Base-by-base conservation (phyloP, 164 flowering plant species). In the Kingdonia uniflora region DNA sequence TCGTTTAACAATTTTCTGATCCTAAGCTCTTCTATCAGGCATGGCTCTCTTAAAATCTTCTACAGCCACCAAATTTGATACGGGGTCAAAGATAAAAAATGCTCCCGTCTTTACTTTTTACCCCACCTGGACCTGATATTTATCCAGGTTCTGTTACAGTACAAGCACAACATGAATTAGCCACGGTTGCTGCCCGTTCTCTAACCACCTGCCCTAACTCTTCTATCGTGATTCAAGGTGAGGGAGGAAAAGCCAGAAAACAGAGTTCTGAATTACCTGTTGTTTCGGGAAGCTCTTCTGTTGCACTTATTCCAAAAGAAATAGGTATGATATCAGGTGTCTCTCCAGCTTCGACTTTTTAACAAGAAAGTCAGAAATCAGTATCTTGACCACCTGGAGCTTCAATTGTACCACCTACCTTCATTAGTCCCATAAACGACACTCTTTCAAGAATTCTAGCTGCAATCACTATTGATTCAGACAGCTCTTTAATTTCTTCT, bases 191-290 rank as follows among this genome's bases (percentile, higher is more conserved):
- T 60, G 50, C 49, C 23, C 46, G 59, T 48, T 47, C 64, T 19
- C 37, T 53, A 14, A 16, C 35, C 6, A 29, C 35, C 8, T 29
- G 35, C 8, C 35, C 35, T 29, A 8, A n/a, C n/a, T n/a, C n/a
- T n/a, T n/a, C 6, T 8, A 29, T 8, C 35, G 8, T 29, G 8
- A 29, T 29, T 4, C 35, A 29, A 29, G 35, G 8, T 29, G 4
- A 4, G 4, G 68, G 68, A 42, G 65, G 73, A 47, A 78, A 64
- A 61, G 82, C 80, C 37, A 84, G 61, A 65, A 82, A 76, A 51
- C 81, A 68, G 42, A 65, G 19, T 48, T 16, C 57, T 24, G n/a
- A n/a, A n/a, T n/a, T n/a, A n/a, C n/a, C n/a, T n/a, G n/a, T n/a
- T n/a, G n/a, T n/a, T n/a, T n/a, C n/a, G n/a, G 44, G 49, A 46